A percentile compares a stretch with the other conserved stretches of the same genome.
Evolutionary conservation across 345 rosid species (phyloP).

Genomic region (Eucalyptus erythrocorys): DNA sequence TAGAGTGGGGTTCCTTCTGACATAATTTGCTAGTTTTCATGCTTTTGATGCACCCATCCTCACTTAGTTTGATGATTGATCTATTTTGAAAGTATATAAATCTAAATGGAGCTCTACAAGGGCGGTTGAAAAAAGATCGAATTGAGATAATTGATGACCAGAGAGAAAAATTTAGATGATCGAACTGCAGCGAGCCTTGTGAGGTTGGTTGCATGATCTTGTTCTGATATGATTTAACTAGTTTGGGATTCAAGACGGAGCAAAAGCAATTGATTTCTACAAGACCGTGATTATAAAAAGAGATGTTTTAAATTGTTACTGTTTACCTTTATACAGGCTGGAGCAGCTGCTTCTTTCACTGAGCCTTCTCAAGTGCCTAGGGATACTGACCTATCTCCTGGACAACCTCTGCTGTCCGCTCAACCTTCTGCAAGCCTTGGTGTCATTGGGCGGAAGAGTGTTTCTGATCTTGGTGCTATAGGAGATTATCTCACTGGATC

Average conservation of each 20-base stretch:
- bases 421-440: slow-evolving; percentile 77
- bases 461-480: slow-evolving; percentile 74
- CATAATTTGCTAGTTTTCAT: neutral
- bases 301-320: neutral
- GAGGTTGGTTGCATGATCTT: neutral
- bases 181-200: neutral
- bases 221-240: neutral
- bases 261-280: neutral
- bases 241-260: neutral
- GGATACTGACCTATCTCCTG: slow-evolving; percentile 84
- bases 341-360: slow-evolving; percentile 48
- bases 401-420: slow-evolving; percentile 68
- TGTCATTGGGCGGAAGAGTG: slow-evolving; percentile 87
- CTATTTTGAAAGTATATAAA: neutral
- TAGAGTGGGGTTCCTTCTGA: neutral
- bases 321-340: slow-evolving; percentile 17
- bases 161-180: neutral
- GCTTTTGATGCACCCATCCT: neutral
- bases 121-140: neutral
- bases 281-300: neutral
- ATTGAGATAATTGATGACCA: neutral
- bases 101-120: neutral
- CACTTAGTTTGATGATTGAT: neutral
- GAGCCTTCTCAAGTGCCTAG: slow-evolving; percentile 57
- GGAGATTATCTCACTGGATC: slow-evolving; percentile 61